These are phyloP conservation scores for Yamadazyma atmosphaerica DNA, from an alignment of 1,139 yeast genomes.

Conservation along the genomic window DNA sequence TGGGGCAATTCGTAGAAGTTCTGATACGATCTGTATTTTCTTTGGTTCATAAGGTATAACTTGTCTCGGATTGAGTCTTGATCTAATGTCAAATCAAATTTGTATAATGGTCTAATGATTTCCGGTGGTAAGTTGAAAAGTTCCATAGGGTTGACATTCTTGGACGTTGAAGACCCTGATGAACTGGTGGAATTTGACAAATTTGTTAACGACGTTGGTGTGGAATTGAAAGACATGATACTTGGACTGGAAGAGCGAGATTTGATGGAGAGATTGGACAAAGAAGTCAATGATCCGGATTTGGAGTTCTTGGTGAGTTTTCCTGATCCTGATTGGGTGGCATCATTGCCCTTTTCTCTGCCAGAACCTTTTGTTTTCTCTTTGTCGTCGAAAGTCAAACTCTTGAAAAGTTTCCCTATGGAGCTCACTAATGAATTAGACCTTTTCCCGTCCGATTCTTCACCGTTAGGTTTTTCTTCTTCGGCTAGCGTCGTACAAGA, in stretches of 20 bases:
- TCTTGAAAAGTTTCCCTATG: conserved; percentile 39
- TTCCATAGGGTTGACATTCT: conserved; percentile 2
- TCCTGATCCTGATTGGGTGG: conserved; percentile 28
- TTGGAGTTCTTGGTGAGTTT: conserved; percentile 15
- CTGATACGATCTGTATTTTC: conserved; percentile 9
- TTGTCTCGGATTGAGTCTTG: conserved; percentile 43
- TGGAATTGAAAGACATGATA: conserved; percentile 41
- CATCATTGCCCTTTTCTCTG: conserved; percentile 13
- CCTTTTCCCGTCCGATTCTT: conserved; percentile 13
- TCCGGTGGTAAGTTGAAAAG: conserved; percentile 38
- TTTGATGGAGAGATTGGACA: conserved; percentile 34
- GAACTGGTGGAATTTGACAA: conserved; percentile 28
- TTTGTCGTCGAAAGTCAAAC: conserved; percentile 34
- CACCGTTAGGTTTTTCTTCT: conserved; percentile 11
- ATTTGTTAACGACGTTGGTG: conserved; percentile 43
- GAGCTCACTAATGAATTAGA: conserved; percentile 36
- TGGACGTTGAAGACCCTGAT: conserved; percentile 11
- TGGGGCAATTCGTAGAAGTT: conserved; percentile 18
- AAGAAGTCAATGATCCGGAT: conserved; percentile 41
- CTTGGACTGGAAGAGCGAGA: conserved; percentile 49
- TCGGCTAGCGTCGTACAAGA: conserved; percentile 45
- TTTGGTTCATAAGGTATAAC: conserved; percentile 21
- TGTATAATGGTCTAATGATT: conserved; percentile 45
- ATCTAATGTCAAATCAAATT: conserved; percentile 48
- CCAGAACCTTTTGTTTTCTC: conserved; percentile 3